A percentile compares a stretch with the other conserved stretches of the same genome.
phyloP scores from a whole-genome alignment of 2,329 filamentous ascomycete species.

The Chrysoporthe puriensis region DNA sequence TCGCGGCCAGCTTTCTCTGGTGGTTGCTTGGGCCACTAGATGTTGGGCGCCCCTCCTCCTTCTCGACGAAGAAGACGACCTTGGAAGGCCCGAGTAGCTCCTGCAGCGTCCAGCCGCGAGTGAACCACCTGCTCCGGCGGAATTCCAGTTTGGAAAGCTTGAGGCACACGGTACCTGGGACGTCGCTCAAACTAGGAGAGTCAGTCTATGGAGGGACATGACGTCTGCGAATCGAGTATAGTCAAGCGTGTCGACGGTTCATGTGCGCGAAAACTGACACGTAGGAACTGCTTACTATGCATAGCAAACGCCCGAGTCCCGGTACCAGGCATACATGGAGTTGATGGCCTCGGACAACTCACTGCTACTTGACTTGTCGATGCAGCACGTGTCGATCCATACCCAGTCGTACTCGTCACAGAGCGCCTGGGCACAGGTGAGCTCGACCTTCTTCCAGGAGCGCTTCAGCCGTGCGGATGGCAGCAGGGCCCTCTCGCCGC shows the following conservation, averaged over 20 bases:
- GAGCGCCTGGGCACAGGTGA: neutral
- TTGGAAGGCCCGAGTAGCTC: constrained; percentile 22
- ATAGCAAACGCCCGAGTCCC: constrained; percentile 18
- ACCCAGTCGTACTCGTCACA: neutral
- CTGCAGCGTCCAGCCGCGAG: constrained; percentile 26
- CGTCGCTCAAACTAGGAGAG: neutral
- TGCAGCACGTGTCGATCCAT: constrained; percentile 28
- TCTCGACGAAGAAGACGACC: constrained; percentile 3
- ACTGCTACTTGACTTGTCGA: constrained; percentile 26
- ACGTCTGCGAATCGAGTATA: neutral
- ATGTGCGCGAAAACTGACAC: too few species aligned
- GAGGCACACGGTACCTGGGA: constrained; percentile 5
- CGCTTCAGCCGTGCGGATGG: constrained; percentile 1
- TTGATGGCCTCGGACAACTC: constrained; percentile 27
- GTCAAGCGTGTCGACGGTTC: too few species aligned
- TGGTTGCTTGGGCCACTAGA: neutral
- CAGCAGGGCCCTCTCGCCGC: neutral
- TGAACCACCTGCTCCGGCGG: constrained; percentile 24
- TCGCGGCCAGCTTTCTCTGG: neutral
- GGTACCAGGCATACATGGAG: constrained; percentile 27
- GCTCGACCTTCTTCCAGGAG: constrained; percentile 9
- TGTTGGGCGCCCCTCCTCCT: neutral
- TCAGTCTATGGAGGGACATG: neutral
- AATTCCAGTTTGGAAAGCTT: constrained; percentile 5
- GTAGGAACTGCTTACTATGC: constrained; percentile 2